Evolutionary conservation across 331 rosid species (phyloP).

Genomic region (Acacia pycnantha): DNA sequence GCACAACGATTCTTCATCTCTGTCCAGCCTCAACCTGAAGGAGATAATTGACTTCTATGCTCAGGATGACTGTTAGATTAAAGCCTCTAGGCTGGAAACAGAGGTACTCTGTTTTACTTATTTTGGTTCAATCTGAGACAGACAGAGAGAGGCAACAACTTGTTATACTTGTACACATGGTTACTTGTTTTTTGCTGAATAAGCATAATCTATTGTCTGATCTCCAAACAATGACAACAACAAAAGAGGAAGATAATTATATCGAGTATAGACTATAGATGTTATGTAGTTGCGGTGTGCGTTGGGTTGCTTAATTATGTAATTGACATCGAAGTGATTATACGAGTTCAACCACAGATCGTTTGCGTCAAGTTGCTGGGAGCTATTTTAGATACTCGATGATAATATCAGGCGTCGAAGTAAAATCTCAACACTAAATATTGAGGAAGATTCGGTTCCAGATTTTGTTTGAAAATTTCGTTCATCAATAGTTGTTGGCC

Average conservation of each 20-base stretch:
- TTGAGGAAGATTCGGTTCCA: not conserved
- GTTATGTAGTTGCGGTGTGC: not conserved
- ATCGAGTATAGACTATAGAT: not conserved
- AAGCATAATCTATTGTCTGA: not conserved
- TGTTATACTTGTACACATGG: not conserved
- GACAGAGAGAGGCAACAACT: not conserved
- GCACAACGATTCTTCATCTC: conserved; percentile 77
- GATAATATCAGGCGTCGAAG: no score
- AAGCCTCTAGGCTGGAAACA: not conserved
- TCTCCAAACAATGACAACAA: not conserved
- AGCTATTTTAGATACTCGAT: not conserved
- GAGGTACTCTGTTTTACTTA: conserved; percentile 24
- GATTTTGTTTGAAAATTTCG: not conserved
- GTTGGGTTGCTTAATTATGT: not conserved
- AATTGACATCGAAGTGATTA: not conserved
- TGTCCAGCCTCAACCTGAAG: conserved; percentile 65
- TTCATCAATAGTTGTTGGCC: not conserved
- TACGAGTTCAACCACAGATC: not conserved
- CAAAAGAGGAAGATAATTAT: not conserved
- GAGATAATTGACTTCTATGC: conserved; percentile 85
- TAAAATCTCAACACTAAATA: no score
- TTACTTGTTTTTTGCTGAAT: not conserved
- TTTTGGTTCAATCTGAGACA: not conserved
- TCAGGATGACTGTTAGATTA: conserved; percentile 63
- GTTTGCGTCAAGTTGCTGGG: not conserved